Base-by-base conservation (phyloP, 2,329 filamentous ascomycete genomes). In the Trichoderma arundinaceum region DNA sequence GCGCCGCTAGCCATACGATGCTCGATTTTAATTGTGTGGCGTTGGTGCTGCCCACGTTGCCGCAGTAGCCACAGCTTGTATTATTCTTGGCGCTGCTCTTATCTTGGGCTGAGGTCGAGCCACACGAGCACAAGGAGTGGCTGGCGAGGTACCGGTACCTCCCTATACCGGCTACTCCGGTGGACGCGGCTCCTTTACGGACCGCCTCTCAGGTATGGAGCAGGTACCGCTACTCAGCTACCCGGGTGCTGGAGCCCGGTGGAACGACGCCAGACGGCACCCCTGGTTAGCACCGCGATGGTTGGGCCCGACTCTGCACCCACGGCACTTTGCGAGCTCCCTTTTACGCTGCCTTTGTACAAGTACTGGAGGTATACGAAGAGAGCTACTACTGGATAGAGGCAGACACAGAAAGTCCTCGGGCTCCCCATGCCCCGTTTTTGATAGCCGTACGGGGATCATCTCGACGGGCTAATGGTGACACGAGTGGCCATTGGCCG, bases 281-380 rank as follows among this genome's bases (percentile, higher is more conserved):
- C 59, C 58, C 59, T 62, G 59, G 59, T 43, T 62, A 61, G 58
- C 46, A 61, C 35, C 46, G 46, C 33, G 33, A 61, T 17, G 22
- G 46, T 39, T 61, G 44, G 58, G 46, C 9, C 58, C 22, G 53
- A 15, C 46, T 51, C 13, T 15, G 33, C 58, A 28, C 22, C 22
- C 22, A 28, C 22, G 22, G 22, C 22, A 28, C 22, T 28, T 28
- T 52, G 33, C 58, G 41, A 43, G 35, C 19, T 39, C 35, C 19
- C 35, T 61, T 61, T 51, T 43, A 7, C 35, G 46, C 46, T 52
- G 44, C 35, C 44, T 33, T 22, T 57, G 39, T 22, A 28, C 35
- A 38, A 19, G 57, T 19, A 17, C 44, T 9, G 15, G 38, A 19
- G 19, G 57, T 60, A 39, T 15, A 17, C 10, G 46, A 33, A 35